Evolutionary conservation across 2,329 filamentous ascomycete genomes (phyloP).

Genomic region (Capronia coronata): DNA sequence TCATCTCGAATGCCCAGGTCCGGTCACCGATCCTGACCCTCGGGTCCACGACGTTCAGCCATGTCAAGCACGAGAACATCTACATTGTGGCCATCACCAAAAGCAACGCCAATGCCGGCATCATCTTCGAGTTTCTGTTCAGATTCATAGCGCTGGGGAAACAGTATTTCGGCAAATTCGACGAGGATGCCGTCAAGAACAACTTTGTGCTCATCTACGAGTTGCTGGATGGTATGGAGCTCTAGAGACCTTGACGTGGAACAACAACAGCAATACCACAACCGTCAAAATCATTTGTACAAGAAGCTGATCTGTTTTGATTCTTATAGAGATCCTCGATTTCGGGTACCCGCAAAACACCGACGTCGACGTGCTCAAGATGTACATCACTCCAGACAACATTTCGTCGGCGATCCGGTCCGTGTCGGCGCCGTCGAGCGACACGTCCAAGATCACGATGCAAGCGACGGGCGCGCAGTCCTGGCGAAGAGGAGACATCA

Average conservation of each 20-base stretch:
- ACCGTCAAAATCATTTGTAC: no score
- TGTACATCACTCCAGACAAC: slow-evolving; percentile 99
- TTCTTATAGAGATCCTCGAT: slow-evolving; percentile 76
- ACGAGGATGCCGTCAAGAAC: slow-evolving; percentile 99
- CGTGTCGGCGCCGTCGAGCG: slow-evolving; percentile 51
- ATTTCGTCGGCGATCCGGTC: slow-evolving; percentile 67
- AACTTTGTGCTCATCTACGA: slow-evolving; percentile 99
- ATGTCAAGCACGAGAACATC: slow-evolving; percentile 99
- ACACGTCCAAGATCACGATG: slow-evolving; percentile 98
- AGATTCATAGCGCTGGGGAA: slow-evolving; percentile 81
- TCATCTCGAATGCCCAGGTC: slow-evolving; percentile 96
- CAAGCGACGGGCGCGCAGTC: slow-evolving; percentile 95
- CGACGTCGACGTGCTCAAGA: slow-evolving; percentile 96
- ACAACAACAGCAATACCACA: no score
- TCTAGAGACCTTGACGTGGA: no score
- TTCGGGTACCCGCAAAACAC: slow-evolving; percentile 99
- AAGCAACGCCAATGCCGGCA: slow-evolving; percentile 96
- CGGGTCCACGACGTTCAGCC: slow-evolving; percentile 96
- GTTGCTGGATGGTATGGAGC: slow-evolving; percentile 70
- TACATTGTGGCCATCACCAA: slow-evolving; percentile 96
- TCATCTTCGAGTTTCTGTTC: slow-evolving; percentile 98
- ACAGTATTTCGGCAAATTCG: slow-evolving; percentile 97
- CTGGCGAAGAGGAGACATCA: slow-evolving; percentile 95
- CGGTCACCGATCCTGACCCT: slow-evolving; percentile 95
- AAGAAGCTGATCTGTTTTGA: neutral